Conservation (phyloP, 208 protist genomes). For the Acanthamoeba royreba region DNA sequence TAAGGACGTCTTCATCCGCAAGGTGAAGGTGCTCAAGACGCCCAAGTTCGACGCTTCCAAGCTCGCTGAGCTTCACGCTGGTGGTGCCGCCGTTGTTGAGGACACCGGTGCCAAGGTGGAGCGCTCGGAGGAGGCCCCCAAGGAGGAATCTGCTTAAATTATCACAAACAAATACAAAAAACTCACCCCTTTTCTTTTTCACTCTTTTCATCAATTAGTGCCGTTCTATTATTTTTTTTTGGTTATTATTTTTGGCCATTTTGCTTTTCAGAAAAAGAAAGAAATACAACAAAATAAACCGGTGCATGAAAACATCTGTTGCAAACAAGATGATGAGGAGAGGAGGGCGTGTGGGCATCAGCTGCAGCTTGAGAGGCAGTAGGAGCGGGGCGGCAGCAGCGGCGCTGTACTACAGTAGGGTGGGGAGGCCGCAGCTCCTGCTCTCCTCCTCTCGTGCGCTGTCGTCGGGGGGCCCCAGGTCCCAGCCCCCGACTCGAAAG, state of each 20-base stretch:
- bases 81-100: background rate
- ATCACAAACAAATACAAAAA: background rate
- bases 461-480: background rate
- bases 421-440: background rate
- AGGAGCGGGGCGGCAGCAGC: too few species aligned
- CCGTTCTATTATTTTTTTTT: background rate
- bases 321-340: background rate
- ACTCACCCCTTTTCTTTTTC: background rate
- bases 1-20: slow-evolving; percentile 97
- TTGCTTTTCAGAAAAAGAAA: background rate
- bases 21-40: slow-evolving; percentile 95
- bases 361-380: background rate
- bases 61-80: slow-evolving; percentile 88
- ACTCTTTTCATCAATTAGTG: too few species aligned
- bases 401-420: too few species aligned
- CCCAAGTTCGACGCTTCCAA: slow-evolving; percentile 94
- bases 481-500: background rate
- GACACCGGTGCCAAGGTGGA: slow-evolving; percentile 18
- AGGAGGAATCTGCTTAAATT: slow-evolving; percentile 5
- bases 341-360: background rate
- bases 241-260: background rate
- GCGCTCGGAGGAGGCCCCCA: background rate
- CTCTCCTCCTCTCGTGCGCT: background rate
- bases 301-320: background rate
- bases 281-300: background rate